Evolutionary conservation across 257 asterid species (phyloP), one percentile per base, ranked within the genome.

Genomic region (Paulownia fortunei): DNA sequence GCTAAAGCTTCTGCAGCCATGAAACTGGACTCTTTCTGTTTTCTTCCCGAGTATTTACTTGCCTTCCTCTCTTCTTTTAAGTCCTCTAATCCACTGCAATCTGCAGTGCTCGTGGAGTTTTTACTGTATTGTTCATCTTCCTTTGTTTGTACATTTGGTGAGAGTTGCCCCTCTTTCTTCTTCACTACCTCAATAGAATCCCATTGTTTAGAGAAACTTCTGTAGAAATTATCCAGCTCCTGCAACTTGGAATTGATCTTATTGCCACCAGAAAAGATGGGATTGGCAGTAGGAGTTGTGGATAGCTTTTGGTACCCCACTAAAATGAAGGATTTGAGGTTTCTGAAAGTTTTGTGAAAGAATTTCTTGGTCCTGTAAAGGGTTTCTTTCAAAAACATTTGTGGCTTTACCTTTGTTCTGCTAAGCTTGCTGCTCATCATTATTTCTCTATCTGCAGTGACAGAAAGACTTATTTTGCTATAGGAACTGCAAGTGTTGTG

Each of bases 311-410:
- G 80, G 66, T 75, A 72, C 34, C 87, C 76, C 52, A 24, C 77
- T 72, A 83, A 78, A 60, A 88, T 67, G 70, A 82, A 76, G n/a
- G 84, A 81, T 59, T 84, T 88, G 84, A 90, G 89, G 55, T 83
- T 88, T 49, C 59, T 84, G 76, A 85, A 47, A 12, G 91, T 74
- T 52, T 67, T 85, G 67, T 69, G 77, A 42, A 89, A 55, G 87
- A 88, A 76, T 51, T 77, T 84, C 65, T 85, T 89, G 58, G 98
- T 87, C 79, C 70, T 88, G 76, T 83, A 23, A 18, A 89, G 72
- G 64, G 94, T 83, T 83, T 82, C 81, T 80, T 83, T 85, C 46
- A 90, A 81, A 68, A 90, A 82, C 86, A 82, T 82, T 80, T 87
- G 83, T 27, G 89, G 86, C 72, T 80, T 87, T 69, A 41, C 47